A percentile compares a stretch with the other conserved stretches of the same genome.
phyloP scores from a whole-genome alignment of 495 filamentous ascomycete genomes.

The Aspergillus wentii region DNA sequence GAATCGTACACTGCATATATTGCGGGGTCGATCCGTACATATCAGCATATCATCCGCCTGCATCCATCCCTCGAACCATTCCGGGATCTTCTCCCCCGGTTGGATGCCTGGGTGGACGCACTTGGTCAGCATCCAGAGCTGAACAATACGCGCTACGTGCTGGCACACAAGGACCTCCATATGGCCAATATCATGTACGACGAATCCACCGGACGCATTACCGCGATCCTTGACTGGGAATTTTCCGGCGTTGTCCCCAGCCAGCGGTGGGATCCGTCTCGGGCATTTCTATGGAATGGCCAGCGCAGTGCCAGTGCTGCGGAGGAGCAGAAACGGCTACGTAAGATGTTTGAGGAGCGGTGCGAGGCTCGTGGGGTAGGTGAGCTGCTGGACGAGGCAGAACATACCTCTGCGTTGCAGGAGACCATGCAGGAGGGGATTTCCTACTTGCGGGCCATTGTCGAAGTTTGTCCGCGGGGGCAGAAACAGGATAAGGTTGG shows the following conservation, averaged over 20 bases:
- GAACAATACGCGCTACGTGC: conserved; percentile 13
- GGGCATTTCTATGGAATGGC: conserved; percentile 27
- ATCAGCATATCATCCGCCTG: conserved; percentile 8
- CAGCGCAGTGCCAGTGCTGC: conserved; percentile 11
- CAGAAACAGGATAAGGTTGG: conserved; percentile 7
- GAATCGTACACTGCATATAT: conserved; percentile 15
- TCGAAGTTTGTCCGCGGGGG: conserved; percentile 13
- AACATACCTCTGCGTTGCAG: conserved; percentile 6
- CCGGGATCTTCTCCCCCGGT: conserved; percentile 16
- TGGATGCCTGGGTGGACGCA: conserved; percentile 13
- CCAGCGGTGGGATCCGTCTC: conserved; percentile 22
- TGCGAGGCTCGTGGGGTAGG: conserved; percentile 6
- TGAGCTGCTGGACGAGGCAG: conserved; percentile 3
- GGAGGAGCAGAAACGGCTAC: conserved; percentile 16
- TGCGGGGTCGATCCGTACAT: conserved; percentile 15
- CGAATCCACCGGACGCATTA: conserved; percentile 15
- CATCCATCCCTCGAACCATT: conserved; percentile 18
- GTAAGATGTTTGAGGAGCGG: conserved; percentile 15
- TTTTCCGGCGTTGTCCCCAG: conserved; percentile 27
- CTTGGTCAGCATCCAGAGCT: conserved; percentile 9
- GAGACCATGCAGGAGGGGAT: conserved; percentile 12
- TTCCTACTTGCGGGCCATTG: conserved; percentile 15
- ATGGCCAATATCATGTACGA: conserved; percentile 34
- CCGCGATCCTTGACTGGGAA: conserved; percentile 34
- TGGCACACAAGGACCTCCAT: conserved; percentile 35